Evolutionary conservation across 2,329 filamentous ascomycete species (phyloP).

Genomic region (Aspergillus pseudonomiae): DNA sequence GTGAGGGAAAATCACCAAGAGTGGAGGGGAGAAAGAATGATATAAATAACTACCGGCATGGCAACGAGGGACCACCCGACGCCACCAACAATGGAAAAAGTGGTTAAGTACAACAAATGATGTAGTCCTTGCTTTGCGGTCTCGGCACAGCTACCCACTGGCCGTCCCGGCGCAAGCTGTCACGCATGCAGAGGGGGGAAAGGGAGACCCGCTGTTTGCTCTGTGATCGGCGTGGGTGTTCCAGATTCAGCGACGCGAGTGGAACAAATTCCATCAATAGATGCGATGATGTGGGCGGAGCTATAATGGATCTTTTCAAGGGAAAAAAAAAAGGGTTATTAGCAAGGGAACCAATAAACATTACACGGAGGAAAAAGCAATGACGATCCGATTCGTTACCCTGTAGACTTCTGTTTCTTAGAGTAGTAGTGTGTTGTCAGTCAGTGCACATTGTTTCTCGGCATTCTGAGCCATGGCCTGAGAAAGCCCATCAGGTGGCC

Average conservation of each 20-base stretch:
- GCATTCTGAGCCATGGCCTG: neutral
- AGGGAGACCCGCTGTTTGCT: conserved; percentile 3
- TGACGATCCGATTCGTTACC: neutral
- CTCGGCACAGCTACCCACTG: neutral
- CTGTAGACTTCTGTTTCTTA: neutral
- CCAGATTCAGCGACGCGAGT: conserved; percentile 8
- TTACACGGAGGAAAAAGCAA: neutral
- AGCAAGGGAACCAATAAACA: neutral
- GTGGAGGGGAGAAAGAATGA: conserved; percentile 2
- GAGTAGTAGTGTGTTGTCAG: neutral
- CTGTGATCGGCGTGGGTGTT: conserved; percentile 4
- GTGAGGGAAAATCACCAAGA: neutral
- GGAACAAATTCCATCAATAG: conserved; percentile 3
- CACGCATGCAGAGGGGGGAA: conserved; percentile 5
- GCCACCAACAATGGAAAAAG: conserved; percentile 4
- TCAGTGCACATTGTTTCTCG: neutral
- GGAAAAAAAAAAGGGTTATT: neutral
- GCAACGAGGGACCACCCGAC: conserved; percentile 2
- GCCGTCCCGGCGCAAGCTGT: neutral
- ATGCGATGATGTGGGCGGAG: neutral
- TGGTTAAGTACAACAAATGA: neutral
- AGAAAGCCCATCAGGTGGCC: neutral
- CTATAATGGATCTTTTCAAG: neutral
- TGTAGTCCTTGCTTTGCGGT: neutral
- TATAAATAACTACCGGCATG: conserved; percentile 8